Evolutionary conservation across 148 eudicot species (phyloP).

Genomic region (Diospyros lotus): DNA sequence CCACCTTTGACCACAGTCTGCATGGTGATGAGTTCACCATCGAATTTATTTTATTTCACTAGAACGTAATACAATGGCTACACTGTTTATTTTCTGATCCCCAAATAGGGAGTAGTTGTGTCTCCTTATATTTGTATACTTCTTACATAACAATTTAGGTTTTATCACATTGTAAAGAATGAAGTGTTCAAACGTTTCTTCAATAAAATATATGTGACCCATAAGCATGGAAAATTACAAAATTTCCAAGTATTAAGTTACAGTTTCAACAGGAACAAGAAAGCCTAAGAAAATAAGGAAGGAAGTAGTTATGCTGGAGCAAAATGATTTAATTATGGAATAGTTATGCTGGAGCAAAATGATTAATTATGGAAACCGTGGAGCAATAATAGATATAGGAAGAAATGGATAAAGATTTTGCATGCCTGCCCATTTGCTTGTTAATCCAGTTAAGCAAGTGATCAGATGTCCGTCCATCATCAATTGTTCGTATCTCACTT

Average conservation of each 20-base stretch:
- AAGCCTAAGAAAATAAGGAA: neutral
- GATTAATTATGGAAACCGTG: neutral
- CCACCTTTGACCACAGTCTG: no score
- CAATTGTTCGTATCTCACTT: constrained; percentile 53
- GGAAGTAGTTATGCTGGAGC: neutral
- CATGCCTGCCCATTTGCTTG: constrained; percentile 74
- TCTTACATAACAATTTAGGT: no score
- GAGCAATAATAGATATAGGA: neutral
- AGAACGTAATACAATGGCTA: no score
- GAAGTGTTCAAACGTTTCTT: neutral
- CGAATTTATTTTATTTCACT: no score
- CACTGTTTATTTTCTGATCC: no score
- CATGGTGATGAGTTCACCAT: no score
- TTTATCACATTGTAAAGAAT: neutral
- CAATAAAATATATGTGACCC: neutral
- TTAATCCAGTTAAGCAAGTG: constrained; percentile 83
- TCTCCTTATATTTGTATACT: neutral
- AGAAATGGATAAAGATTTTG: neutral
- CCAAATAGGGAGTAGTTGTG: neutral
- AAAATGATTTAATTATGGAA: neutral
- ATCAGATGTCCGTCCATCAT: constrained; percentile 71
- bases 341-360: neutral
- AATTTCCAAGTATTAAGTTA: neutral
- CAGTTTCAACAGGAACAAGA: neutral
- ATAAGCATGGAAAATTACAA: neutral